Percentiles rank a stretch among this genome's conserved stretches.
Evolutionary conservation across 495 filamentous ascomycete genomes (phyloP).

Genomic region (Stereocaulon alpinum): DNA sequence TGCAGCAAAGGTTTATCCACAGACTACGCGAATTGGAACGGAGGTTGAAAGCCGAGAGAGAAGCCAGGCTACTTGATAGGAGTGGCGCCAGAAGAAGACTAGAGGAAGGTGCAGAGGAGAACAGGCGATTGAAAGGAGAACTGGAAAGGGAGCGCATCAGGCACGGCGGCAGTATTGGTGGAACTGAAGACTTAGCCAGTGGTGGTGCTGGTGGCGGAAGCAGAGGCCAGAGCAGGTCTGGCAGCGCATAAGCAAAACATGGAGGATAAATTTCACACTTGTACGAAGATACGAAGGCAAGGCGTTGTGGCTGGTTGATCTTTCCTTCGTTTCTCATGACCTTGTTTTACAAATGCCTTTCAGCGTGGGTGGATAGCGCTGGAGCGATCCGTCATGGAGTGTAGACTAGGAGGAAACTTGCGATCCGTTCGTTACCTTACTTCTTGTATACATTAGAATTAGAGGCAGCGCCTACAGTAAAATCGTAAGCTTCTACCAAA

Average conservation of each 20-base stretch:
- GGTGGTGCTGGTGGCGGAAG: not conserved
- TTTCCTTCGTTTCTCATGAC: no score
- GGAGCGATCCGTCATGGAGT: no score
- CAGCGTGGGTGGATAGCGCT: no score
- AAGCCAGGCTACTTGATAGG: constrained; percentile 76
- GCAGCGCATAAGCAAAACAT: not conserved
- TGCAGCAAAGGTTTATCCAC: constrained; percentile 56
- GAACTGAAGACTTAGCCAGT: not conserved
- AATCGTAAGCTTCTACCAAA: no score
- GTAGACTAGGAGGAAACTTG: no score
- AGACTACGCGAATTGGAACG: constrained; percentile 78
- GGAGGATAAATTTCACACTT: not conserved
- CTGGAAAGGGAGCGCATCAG: constrained; percentile 54
- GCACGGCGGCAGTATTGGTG: constrained; percentile 20
- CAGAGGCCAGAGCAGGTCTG: not conserved
- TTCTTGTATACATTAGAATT: no score
- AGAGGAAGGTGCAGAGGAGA: constrained; percentile 71
- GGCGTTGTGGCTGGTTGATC: no score
- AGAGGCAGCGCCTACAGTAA: no score
- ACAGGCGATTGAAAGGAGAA: constrained; percentile 57
- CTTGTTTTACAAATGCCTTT: no score
- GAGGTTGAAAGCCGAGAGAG: constrained; percentile 79
- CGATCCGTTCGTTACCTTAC: no score
- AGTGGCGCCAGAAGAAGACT: constrained; percentile 72
- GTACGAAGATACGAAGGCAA: not conserved